Evolutionary conservation across 2,329 filamentous ascomycete genomes (phyloP).

Genomic region (Botryotinia calthae): DNA sequence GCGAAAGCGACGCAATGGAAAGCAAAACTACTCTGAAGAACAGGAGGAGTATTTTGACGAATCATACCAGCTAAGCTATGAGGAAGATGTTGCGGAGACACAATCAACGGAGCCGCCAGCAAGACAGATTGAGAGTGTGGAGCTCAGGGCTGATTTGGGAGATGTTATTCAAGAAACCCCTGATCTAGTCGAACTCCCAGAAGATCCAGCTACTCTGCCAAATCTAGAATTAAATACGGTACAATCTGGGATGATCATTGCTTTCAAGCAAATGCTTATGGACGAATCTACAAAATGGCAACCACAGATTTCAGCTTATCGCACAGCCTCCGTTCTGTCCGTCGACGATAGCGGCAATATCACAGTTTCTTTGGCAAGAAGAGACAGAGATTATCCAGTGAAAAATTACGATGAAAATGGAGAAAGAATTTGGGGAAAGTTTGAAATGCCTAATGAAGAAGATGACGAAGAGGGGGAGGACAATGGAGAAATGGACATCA

Average conservation of each 20-base stretch:
- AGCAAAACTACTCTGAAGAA: conserved; percentile 44
- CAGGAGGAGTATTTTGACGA: conserved; percentile 40
- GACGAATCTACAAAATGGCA: conserved; percentile 64
- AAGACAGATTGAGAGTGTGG: conserved; percentile 25
- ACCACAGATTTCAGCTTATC: conserved; percentile 59
- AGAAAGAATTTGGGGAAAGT: conserved; percentile 70
- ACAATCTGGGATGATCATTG: conserved; percentile 60
- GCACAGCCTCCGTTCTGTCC: conserved; percentile 64
- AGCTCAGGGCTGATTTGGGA: conserved; percentile 32
- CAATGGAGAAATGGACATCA: conserved; percentile 59
- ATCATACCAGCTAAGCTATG: conserved; percentile 35
- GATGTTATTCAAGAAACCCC: conserved; percentile 40
- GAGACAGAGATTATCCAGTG: conserved; percentile 60
- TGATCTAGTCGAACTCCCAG: conserved; percentile 63
- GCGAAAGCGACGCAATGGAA: conserved; percentile 47
- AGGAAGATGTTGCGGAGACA: conserved; percentile 36
- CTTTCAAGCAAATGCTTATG: conserved; percentile 64
- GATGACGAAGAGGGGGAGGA: conserved; percentile 54
- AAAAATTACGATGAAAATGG: conserved; percentile 67
- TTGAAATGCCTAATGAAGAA: conserved; percentile 68
- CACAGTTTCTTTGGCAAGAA: conserved; percentile 63
- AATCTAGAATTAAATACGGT: conserved; percentile 49
- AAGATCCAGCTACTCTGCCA: conserved; percentile 54
- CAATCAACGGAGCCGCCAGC: conserved; percentile 30
- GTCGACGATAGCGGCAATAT: conserved; percentile 53